Conservation (phyloP, 2,329 filamentous ascomycete species). For the Hypoxylon sp. region DNA sequence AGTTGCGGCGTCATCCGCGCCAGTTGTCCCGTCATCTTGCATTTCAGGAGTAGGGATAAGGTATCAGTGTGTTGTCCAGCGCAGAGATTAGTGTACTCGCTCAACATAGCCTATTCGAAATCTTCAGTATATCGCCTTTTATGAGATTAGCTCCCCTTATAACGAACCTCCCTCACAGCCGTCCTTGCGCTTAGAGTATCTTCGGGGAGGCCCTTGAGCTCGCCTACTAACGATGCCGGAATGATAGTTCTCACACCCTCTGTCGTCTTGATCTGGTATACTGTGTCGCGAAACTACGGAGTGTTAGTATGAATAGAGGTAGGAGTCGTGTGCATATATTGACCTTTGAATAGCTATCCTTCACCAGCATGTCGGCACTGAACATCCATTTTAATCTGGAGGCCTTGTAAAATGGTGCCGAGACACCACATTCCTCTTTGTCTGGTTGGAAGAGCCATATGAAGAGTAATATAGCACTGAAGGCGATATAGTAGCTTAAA, state of each 20-base stretch:
- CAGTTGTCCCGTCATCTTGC: constrained; percentile 63
- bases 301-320: constrained; percentile 16
- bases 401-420: constrained; percentile 63
- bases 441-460: constrained; percentile 57
- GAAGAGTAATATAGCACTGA: constrained; percentile 55
- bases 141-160: neutral
- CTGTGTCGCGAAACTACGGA: constrained; percentile 61
- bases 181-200: constrained; percentile 63
- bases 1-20: constrained; percentile 61
- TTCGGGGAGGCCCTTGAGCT: constrained; percentile 64
- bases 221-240: constrained; percentile 59
- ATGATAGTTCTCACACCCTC: constrained; percentile 64
- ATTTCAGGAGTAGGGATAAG: constrained; percentile 60
- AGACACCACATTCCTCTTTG: constrained; percentile 51
- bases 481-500: constrained; percentile 59
- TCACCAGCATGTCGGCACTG: constrained; percentile 61
- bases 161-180: constrained; percentile 61
- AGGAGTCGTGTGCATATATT: neutral
- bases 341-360: constrained; percentile 65
- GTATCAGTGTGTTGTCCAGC: constrained; percentile 62
- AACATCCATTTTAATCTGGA: constrained; percentile 66
- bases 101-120: constrained; percentile 60
- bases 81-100: constrained; percentile 65
- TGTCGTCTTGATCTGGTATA: constrained; percentile 66
- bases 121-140: constrained; percentile 18